A percentile compares a stretch with the other conserved stretches of the same genome.
phyloP scores from a whole-genome alignment of 2,329 filamentous ascomycete species.

The Penicillium expansum region DNA sequence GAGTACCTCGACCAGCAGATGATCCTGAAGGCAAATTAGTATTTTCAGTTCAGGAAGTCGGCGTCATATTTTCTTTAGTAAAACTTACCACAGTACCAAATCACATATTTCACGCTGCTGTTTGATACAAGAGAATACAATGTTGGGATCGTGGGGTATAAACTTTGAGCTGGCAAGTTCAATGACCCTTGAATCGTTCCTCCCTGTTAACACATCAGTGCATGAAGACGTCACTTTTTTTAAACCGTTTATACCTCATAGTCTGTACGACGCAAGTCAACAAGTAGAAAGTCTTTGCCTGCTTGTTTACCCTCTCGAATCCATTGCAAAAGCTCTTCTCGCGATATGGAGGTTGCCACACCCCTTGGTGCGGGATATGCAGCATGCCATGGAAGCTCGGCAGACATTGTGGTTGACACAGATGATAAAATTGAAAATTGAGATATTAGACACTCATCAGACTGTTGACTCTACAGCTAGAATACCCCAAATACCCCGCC shows the following conservation, averaged over 20 bases:
- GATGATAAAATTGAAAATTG: background rate
- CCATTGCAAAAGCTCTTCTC: slow-evolving; percentile 39
- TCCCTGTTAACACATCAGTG: slow-evolving; percentile 39
- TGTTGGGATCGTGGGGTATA: slow-evolving; percentile 38
- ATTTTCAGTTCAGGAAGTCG: background rate
- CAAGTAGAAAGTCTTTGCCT: slow-evolving; percentile 40
- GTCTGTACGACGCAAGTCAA: slow-evolving; percentile 50
- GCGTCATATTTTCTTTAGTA: background rate
- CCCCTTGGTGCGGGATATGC: slow-evolving; percentile 39
- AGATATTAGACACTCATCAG: background rate
- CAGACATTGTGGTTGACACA: background rate
- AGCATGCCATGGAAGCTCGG: slow-evolving; percentile 39
- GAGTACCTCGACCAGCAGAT: slow-evolving; percentile 53
- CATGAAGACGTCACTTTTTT: background rate
- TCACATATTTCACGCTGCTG: slow-evolving; percentile 32
- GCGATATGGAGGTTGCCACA: slow-evolving; percentile 28
- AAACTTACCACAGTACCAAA: slow-evolving; percentile 44
- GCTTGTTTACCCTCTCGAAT: slow-evolving; percentile 29
- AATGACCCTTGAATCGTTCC: slow-evolving; percentile 60
- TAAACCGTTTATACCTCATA: slow-evolving; percentile 38
- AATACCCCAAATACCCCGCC: background rate
- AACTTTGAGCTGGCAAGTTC: slow-evolving; percentile 43
- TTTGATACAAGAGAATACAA: slow-evolving; percentile 34
- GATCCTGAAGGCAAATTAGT: slow-evolving; percentile 45
- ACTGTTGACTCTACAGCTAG: background rate